Base-by-base conservation (phyloP, 2,329 filamentous ascomycete genomes). In the Colletotrichum australisinense region DNA sequence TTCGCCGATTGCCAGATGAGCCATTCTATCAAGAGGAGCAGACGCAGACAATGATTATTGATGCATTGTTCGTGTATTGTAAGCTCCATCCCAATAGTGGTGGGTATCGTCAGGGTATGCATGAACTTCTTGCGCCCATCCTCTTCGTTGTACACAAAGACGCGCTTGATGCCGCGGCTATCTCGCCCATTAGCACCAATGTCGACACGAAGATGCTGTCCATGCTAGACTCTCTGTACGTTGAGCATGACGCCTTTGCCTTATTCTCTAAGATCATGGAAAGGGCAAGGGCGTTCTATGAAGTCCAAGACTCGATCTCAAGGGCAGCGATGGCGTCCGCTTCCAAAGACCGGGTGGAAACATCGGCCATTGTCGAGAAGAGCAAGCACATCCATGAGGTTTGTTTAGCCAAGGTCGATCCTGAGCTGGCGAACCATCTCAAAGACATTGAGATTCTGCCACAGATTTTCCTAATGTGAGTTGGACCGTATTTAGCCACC, bases 51-150 rank as follows among this genome's bases (percentile, higher is more conserved):
- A 93, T 94, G 82, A 92, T 99, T 78, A 85, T 97, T 38, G 94
- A 99, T 79, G 92, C 98, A 38, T 87, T 99, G 42, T 99, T 98
- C 82, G 90, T 99, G 76, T 98, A 95, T 84, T 97, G 95, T 84
- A 98, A 98, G 82, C 89, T 97, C 66, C 94, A 98, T 79, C 94
- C 94, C 1, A 91, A 93, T 76, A 88, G 95, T 67, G 95, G 95
- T 19, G 95, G 91, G 22, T 99, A 99, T 81, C 91, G 97, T n/a
- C 97, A 99, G 84, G 97, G 97, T 12, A 99, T 99, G 96, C 97
- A 99, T 81, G 97, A 99, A 83, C 86, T 99, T 56, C 87, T 98
- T 16, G 97, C 97, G 0, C 95, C 97, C 0, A 91, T 99, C 49
- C 86, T 98, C 7, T 95, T 95, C 88, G 93, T 95, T 2, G 85